Percentiles rank a stretch among this genome's conserved stretches.
phyloP scores from a whole-genome alignment of 495 filamentous ascomycete species.

The Rhizodiscina lignyota region DNA sequence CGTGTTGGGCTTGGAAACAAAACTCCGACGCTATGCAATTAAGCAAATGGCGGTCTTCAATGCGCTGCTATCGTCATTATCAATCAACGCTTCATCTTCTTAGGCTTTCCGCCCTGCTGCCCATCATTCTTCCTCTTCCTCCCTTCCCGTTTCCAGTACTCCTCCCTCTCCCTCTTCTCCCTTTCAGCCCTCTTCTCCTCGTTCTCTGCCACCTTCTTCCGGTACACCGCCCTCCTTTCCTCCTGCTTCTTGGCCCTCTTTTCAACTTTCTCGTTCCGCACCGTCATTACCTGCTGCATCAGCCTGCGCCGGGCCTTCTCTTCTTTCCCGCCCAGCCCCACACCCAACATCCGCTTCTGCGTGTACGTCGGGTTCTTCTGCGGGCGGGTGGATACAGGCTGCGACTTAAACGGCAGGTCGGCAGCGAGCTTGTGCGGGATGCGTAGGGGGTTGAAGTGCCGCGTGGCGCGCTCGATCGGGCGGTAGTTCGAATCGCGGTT shows the following conservation, averaged over 20 bases:
- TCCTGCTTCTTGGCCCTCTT: conserved; percentile 73
- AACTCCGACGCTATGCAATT: too few relatives aligned
- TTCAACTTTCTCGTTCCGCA: conserved; percentile 78
- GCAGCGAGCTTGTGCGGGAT: conserved; percentile 74
- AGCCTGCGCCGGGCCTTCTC: conserved; percentile 79
- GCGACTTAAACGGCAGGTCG: conserved; percentile 81
- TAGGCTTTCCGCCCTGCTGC: too few relatives aligned
- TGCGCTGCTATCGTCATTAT: too few relatives aligned
- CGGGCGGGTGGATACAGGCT: conserved; percentile 65
- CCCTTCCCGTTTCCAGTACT: conserved; percentile 89
- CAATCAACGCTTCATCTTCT: too few relatives aligned
- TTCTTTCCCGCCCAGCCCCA: conserved; percentile 46
- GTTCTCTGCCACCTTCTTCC: conserved; percentile 61
- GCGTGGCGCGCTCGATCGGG: conserved; percentile 57
- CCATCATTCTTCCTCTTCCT: conserved; percentile 86
- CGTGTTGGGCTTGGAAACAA: too few relatives aligned
- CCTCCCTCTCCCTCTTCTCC: conserved; percentile 80
- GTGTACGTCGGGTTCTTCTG: conserved; percentile 75
- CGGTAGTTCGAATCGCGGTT: conserved; percentile 69
- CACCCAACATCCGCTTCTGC: conserved; percentile 82
- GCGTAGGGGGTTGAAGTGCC: conserved; percentile 87
- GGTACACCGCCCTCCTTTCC: conserved; percentile 59
- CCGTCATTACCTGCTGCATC: conserved; percentile 82
- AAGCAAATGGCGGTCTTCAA: too few relatives aligned
- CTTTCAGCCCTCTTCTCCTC: conserved; percentile 65